Base-by-base conservation (phyloP, 208 protist species). In the Trypanosoma platydactyli region DNA sequence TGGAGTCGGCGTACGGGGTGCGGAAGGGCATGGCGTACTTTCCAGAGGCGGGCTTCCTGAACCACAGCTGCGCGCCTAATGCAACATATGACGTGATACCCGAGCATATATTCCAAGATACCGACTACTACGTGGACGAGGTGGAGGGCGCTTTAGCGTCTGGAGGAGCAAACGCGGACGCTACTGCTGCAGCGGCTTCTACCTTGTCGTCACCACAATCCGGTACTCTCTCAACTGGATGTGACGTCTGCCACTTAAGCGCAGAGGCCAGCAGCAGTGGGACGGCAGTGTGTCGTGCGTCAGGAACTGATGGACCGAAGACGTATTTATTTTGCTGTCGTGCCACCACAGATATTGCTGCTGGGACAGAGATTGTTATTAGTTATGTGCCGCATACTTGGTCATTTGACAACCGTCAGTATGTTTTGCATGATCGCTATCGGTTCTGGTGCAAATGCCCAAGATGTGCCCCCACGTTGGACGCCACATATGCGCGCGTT, bases 371-470 rank as follows among this genome's bases (percentile, higher is more conserved):
- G 61, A 77, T 95, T 15, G 61, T 92, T 25, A 93, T 95, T 64
- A 88, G 80, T 76, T 95, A 95, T 65, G 78, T 95, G 18, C 90
- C 90, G 9, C 72, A 84, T 35, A 64, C 74, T 18, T 95, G 90
- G 87, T 77, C 74, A 50, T 95, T 92, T 63, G 87, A 95, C 69
- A 89, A 91, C 65, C 84, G 90, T 24, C 90, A 95, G 74, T 89
- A 95, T 68, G 90, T 95, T n/a, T 70, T 95, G 40, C 87, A 93
- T 77, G 90, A 95, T 56, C 90, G 86, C 56, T 95, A 95, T 71
- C 77, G 75, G 22, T 95, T 95, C 51, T 91, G 86, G 83, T 95
- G 90, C 73, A 91, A 92, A 59, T 95, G 90, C 72, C 83, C 86
- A 38, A 87, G 86, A 58, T 95, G 90, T 50, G 68, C 90, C 5